phyloP scores from a whole-genome alignment of 176 grass and related monocot genomes.

The Ensete glaucum region DNA sequence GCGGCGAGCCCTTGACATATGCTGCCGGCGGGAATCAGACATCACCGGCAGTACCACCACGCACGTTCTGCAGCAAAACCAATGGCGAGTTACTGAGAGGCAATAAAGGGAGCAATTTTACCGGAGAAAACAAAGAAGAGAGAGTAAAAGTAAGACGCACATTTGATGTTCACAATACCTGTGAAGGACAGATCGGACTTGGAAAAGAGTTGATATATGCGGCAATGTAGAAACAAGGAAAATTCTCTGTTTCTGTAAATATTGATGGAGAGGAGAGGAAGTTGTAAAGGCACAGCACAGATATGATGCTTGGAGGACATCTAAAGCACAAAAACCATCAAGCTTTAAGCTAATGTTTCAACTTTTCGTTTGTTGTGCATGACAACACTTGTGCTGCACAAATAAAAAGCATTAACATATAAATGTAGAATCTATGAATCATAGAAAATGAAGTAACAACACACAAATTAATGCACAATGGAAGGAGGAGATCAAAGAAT shows the following conservation, averaged over 20 bases:
- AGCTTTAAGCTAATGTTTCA: background rate
- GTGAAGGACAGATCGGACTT: background rate
- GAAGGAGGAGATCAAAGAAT: background rate
- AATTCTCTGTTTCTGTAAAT: background rate
- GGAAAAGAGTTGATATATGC: background rate
- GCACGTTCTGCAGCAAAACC: too few relatives aligned
- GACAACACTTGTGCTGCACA: background rate
- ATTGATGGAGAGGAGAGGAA: background rate
- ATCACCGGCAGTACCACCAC: background rate
- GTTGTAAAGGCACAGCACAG: background rate
- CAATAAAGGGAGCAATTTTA: too few relatives aligned
- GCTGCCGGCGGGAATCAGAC: background rate
- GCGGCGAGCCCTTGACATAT: background rate
- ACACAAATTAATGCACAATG: background rate
- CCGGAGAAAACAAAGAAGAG: background rate
- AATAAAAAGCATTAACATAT: background rate
- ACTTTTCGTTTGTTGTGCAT: background rate
- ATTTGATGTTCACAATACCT: background rate
- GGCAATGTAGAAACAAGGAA: background rate
- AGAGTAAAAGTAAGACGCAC: background rate
- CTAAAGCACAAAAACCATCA: background rate
- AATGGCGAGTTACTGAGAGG: too few relatives aligned
- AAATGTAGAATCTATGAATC: too few relatives aligned
- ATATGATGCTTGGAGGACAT: background rate
- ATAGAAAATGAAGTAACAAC: background rate